Base-by-base conservation (phyloP, 352 stramenopile genomes). In the Phytophthora lateralis region DNA sequence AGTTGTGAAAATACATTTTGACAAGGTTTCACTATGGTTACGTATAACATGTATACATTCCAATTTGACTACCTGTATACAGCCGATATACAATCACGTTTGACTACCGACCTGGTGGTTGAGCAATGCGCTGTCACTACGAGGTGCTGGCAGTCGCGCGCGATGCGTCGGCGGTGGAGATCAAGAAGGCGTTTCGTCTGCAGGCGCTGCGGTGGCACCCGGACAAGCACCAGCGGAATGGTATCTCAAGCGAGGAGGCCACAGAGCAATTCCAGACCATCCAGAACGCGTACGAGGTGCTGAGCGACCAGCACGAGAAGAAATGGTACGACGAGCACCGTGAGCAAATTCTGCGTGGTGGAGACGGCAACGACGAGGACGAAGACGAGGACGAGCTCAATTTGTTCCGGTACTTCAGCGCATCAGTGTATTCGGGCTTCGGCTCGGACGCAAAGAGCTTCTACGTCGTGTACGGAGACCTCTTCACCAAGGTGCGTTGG, bases 311-410 rank as follows among this genome's bases (percentile, higher is more conserved):
- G 42, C 84, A 93, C 51, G 83, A 94, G 64, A 84, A 84, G 69
- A 90, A 93, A 72, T 96, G 87, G 87, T 96, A 96, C 71, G 87
- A 96, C 64, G 83, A 96, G 26, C 87, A 96, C 54, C 81, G 87
- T 42, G 87, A 96, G 38, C 85, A 94, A 64, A 90, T 96, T 71
- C 69, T 94, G 34, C 83, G 84, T n/a, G 78, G 82, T 20, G 85
- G 78, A 50, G 82, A 82, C 37, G 74, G 63, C 48, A 57, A 66
- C 2, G 70, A 63, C 14, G 75, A 74, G 3, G 73, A 56, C 10
- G 62, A 48, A 26, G 62, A 61, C 7, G 71, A 78, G 38, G 73
- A 89, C 43, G 79, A 82, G 5, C 55, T 93, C 26, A 84, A 95
- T 27, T 52, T 95, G 35, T 92, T 90, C 67, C 77, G 75, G 47